phyloP scores from a whole-genome alignment of 768 basidiomycete species.

The Termitomyces sp. region DNA sequence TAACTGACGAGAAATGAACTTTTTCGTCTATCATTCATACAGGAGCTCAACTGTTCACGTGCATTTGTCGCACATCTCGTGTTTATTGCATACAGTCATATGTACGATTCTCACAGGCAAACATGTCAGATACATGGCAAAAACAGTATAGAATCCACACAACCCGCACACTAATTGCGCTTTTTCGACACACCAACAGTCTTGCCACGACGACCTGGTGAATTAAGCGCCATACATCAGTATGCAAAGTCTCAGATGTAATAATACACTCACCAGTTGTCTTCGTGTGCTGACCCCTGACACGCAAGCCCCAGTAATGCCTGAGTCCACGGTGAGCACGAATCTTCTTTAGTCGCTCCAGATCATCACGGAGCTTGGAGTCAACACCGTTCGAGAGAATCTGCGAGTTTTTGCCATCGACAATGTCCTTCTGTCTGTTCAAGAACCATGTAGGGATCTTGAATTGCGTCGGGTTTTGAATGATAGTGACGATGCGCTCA shows the following conservation, averaged over 20 bases:
- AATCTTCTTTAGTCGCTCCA: constrained; percentile 99
- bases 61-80: background rate
- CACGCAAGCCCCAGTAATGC: constrained; percentile 92
- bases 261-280: constrained; percentile 72
- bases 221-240: constrained; percentile 1
- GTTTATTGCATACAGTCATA: background rate
- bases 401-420: constrained; percentile 96
- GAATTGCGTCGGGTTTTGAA: constrained; percentile 99
- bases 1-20: background rate
- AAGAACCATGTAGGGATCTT: constrained; percentile 99
- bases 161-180: constrained; percentile 40
- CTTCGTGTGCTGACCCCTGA: constrained; percentile 99
- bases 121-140: constrained; percentile 12
- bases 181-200: constrained; percentile 97
- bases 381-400: constrained; percentile 95
- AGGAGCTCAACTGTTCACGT: constrained; percentile 8
- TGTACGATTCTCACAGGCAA: constrained; percentile 10
- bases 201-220: constrained; percentile 85
- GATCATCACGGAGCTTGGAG: constrained; percentile 96
- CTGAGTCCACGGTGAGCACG: constrained; percentile 91
- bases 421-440: constrained; percentile 98
- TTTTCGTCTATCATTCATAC: too few relatives aligned
- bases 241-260: background rate
- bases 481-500: constrained; percentile 97
- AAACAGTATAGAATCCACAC: constrained; percentile 7